Evolutionary conservation across 1,284 basidiomycete genomes (phyloP).

Genomic region (Moesziomyces sp.): DNA sequence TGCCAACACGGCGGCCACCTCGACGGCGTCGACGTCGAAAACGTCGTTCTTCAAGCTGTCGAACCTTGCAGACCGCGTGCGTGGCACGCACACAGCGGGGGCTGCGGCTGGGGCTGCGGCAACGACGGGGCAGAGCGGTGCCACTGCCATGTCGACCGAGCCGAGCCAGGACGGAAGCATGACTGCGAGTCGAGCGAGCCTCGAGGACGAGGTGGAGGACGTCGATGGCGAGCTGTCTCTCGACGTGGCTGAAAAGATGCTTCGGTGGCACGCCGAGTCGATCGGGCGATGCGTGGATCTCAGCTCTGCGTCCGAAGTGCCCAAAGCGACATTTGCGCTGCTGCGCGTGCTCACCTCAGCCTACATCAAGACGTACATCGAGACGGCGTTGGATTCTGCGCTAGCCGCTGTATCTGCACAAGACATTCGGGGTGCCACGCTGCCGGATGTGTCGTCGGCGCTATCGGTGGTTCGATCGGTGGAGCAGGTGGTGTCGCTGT

Average conservation of each 20-base stretch:
- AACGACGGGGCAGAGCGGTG: not conserved
- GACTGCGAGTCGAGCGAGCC: slow-evolving; percentile 4
- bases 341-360: slow-evolving; percentile 88
- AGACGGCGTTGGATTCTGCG: slow-evolving; percentile 88
- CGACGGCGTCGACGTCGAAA: slow-evolving; percentile 25
- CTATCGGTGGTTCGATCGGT: slow-evolving; percentile 75
- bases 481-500: slow-evolving; percentile 92
- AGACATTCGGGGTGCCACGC: slow-evolving; percentile 74
- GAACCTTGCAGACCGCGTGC: slow-evolving; percentile 59
- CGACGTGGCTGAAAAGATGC: slow-evolving; percentile 60
- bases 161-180: slow-evolving; percentile 19
- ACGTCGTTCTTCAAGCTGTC: slow-evolving; percentile 62
- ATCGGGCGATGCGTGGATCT: slow-evolving; percentile 66
- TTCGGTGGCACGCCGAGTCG: slow-evolving; percentile 67
- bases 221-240: slow-evolving; percentile 59
- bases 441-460: slow-evolving; percentile 74
- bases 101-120: slow-evolving; percentile 5
- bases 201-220: slow-evolving; percentile 44
- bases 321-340: slow-evolving; percentile 88
- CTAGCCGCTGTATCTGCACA: slow-evolving; percentile 77
- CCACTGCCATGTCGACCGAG: slow-evolving; percentile 15
- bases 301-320: slow-evolving; percentile 67
- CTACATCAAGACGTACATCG: slow-evolving; percentile 86
- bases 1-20: slow-evolving; percentile 32
- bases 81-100: slow-evolving; percentile 33